Conservation (phyloP, 768 basidiomycete genomes). For the Pulveroboletus sp. region DNA sequence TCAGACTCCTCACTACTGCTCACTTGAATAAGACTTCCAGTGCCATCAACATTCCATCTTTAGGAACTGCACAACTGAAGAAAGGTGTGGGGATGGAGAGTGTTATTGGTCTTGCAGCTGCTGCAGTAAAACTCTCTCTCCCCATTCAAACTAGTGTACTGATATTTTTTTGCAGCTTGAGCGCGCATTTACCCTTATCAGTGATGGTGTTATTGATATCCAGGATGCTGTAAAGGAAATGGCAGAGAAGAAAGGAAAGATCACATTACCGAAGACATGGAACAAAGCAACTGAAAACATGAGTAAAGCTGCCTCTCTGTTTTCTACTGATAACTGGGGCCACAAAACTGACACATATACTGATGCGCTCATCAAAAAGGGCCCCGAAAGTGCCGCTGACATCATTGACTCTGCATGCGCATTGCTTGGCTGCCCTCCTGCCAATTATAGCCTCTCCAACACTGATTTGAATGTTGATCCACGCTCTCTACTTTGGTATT, state of each 20-base stretch:
- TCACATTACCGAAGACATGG: neutral
- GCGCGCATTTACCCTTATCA: neutral
- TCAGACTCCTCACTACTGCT: neutral
- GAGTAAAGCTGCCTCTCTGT: slow-evolving; percentile 3
- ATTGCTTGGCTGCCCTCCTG: neutral
- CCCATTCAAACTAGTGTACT: neutral
- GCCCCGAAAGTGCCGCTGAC: neutral
- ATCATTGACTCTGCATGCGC: neutral
- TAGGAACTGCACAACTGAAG: neutral
- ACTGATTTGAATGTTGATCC: neutral
- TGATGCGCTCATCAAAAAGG: neutral
- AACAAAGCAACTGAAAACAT: slow-evolving; percentile 2
- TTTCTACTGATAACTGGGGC: slow-evolving; percentile 5
- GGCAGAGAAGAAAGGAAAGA: slow-evolving; percentile 2
- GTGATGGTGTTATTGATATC: neutral
- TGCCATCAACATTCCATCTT: neutral
- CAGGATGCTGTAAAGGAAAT: slow-evolving; percentile 2
- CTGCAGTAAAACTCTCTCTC: neutral
- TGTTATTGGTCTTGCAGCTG: neutral
- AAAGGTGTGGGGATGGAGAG: neutral
- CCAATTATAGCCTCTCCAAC: neutral
- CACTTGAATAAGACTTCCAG: slow-evolving; percentile 1
- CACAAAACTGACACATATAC: neutral
- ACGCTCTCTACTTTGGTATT: neutral
- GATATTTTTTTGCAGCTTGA: neutral